Base-by-base conservation (phyloP, 306 rosid genomes). In the Echinosophora koreensis region DNA sequence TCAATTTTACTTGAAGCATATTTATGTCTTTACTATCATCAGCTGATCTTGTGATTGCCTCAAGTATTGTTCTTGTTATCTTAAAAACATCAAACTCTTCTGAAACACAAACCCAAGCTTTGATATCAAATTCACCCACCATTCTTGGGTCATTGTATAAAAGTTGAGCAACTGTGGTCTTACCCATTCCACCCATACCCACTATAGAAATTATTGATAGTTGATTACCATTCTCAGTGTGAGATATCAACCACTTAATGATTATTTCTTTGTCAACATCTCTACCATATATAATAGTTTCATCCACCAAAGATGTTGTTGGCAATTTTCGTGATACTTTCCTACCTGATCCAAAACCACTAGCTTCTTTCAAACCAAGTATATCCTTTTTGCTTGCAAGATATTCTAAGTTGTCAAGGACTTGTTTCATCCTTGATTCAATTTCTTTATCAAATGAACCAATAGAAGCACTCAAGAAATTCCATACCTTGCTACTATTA, bases 121-220 rank as follows among this genome's bases (percentile, higher is more conserved):
- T 57, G 57, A 57, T 39, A 35, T 41, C 66, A 57, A 72, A 72
- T 18, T 56, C 55, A n/a, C 41, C 56, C 13, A 39, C 27, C 46
- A 72, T 15, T 22, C 55, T 56, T 18, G 57, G 55, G 54, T 72
- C 77, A 72, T 72, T 72, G 59, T 72, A 72, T 41, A 72, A 66
- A 18, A 79, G 66, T 65, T 79, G 55, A 39, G 57, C 64, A 60
- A 79, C 65, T 10, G 77, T 79, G 49, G 83, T 79, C 27, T 79
- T 79, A 4, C 83, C 77, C 6, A 72, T 42, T 51, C 77, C 77
- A 12, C 77, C 77, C 65, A 72, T 13, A 2, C 66, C 77, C 15
- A 72, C 77, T 35, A 78, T 39, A 35, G 39, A 35, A 35, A 35
- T 35, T 35, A 3, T 35, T 35, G 39, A 35, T 35, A 35, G 39